phyloP scores from a whole-genome alignment of 352 stramenopile species.

The Sclerospora graminicola region DNA sequence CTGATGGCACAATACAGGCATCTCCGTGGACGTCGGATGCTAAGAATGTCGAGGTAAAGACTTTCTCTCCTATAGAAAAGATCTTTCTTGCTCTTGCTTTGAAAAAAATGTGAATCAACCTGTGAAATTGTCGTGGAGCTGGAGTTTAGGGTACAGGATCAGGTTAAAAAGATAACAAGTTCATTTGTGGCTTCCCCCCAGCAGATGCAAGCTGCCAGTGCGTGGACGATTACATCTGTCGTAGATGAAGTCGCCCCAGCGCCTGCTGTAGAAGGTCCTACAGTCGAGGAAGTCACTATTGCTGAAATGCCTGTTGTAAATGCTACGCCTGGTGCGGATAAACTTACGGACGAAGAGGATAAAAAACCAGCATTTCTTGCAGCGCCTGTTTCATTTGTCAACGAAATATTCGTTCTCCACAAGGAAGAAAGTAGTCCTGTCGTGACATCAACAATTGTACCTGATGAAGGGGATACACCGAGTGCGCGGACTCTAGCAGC shows the following conservation, averaged over 20 bases:
- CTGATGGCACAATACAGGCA: conserved; percentile 6
- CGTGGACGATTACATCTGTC: conserved; percentile 8
- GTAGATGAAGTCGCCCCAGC: conserved; percentile 1
- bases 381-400: conserved; percentile 3
- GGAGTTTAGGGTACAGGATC: background rate
- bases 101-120: conserved; percentile 6
- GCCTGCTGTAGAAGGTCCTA: conserved; percentile 1
- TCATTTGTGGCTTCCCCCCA: conserved; percentile 1
- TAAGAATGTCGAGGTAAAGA: conserved; percentile 3
- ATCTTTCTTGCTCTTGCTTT: background rate
- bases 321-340: conserved; percentile 1
- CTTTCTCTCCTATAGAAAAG: background rate
- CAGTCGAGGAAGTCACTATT: conserved; percentile 6
- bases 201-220: conserved; percentile 4
- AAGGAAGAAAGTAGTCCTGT: conserved; percentile 6
- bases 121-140: background rate
- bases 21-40: conserved; percentile 11
- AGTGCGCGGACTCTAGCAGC: conserved; percentile 32
- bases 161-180: conserved; percentile 2
- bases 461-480: conserved; percentile 4
- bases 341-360: background rate
- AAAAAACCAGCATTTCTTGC: conserved; percentile 1
- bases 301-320: conserved; percentile 5
- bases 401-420: conserved; percentile 4
- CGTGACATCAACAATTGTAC: conserved; percentile 5